A percentile compares a stretch with the other conserved stretches of the same genome.
Conservation (phyloP, 495 filamentous ascomycete species). For the Copromyces sp. region DNA sequence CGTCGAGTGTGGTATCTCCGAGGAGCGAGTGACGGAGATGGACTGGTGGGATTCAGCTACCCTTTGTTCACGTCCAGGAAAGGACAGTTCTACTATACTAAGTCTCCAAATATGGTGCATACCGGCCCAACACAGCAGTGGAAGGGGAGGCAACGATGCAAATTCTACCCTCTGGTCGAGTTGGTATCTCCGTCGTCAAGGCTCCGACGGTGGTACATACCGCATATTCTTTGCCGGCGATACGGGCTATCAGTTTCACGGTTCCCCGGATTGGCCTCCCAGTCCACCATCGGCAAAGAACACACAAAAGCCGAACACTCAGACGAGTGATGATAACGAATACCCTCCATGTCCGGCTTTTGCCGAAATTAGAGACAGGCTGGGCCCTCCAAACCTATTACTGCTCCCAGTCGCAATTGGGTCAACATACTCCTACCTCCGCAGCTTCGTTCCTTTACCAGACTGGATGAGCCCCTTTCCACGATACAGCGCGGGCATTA, state of each 20-base stretch:
- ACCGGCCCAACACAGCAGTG: constrained; percentile 39
- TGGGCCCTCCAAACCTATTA: constrained; percentile 16
- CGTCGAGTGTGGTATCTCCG: constrained; percentile 27
- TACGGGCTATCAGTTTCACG: constrained; percentile 24
- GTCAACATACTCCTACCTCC: constrained; percentile 20
- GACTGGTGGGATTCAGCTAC: constrained; percentile 44
- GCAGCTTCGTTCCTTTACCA: constrained; percentile 18
- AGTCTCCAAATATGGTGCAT: constrained; percentile 28
- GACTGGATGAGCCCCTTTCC: constrained; percentile 20
- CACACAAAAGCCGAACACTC: background rate
- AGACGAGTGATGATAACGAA: constrained; percentile 2
- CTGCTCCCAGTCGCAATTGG: constrained; percentile 20
- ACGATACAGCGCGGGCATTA: constrained; percentile 12
- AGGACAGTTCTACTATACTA: no score
- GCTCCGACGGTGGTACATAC: background rate
- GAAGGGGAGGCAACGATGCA: constrained; percentile 20
- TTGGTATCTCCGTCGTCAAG: constrained; percentile 34
- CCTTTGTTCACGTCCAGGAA: constrained; percentile 10
- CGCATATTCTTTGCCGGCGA: constrained; percentile 23
- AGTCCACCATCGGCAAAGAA: background rate
- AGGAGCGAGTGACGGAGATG: constrained; percentile 33
- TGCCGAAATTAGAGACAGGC: constrained; percentile 9
- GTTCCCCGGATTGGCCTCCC: constrained; percentile 17
- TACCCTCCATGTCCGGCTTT: constrained; percentile 21
- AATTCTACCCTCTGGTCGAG: constrained; percentile 40